Evolutionary conservation across 2,329 filamentous ascomycete species (phyloP), one percentile per base, ranked within the genome.

Genomic region (Periglandula ipomoeae): DNA sequence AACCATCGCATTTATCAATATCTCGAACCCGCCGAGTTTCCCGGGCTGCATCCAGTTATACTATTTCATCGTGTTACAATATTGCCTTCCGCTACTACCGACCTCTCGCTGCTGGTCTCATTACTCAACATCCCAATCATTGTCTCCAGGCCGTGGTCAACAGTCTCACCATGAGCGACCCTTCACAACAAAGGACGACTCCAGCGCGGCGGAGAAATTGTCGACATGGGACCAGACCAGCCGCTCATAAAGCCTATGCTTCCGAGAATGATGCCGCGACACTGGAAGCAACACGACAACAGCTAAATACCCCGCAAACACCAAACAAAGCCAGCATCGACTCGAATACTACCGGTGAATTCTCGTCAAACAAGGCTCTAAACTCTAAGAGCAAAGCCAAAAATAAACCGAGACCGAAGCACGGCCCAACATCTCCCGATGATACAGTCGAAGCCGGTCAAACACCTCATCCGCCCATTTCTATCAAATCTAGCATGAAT

Each of bases 221-320:
- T 66, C 72, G 60, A 61, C 69, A 59, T 56, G 65, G 60, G 62
- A 69, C 54, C 61, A 70, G 55, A 60, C 57, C 54, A 55, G 64
- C 70, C 15, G 65, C 65, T 10, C 72, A 72, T 51, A 80, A 76
- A 61, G 72, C 70, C n/a, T 80, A 81, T 57, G 77, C 74, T 22
- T 81, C 78, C 3, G 78, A 81, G 60, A 79, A 75, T 56, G 78
- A 81, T 56, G 63, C 56, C 32, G 55, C 55, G 39, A 56, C 52
- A 37, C 50, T 64, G 49, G 59, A 63, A 27, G 55, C 64, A 60
- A 40, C 63, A 53, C 53, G 66, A 62, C 54, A n/a, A n/a, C n/a
- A 65, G 58, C 51, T 58, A 55, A 46, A 61, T 59, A 55, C 65
- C 56, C 59, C 69, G 53, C 58, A 70, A 61, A 79, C 77, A 2